phyloP scores from a whole-genome alignment of 371 early-diverging fungal genomes.

The Apophysomyces variabilis region DNA sequence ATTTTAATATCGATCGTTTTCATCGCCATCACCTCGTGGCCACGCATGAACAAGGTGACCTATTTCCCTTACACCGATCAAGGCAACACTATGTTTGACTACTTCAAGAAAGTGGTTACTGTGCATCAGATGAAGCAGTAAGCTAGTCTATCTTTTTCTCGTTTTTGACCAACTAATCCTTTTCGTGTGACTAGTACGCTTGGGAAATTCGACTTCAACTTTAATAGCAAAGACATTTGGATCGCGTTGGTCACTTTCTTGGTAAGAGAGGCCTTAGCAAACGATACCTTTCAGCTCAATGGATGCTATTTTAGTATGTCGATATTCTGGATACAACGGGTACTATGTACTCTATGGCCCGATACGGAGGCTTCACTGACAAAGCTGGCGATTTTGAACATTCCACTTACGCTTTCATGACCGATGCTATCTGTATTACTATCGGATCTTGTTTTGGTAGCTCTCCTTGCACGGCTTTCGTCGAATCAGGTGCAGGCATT shows the following conservation, averaged over 20 bases:
- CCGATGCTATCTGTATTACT: constrained; percentile 66
- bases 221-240: constrained; percentile 68
- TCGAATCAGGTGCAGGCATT: constrained; percentile 80
- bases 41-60: constrained; percentile 63
- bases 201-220: constrained; percentile 64
- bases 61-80: constrained; percentile 69
- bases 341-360: constrained; percentile 77
- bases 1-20: constrained; percentile 72
- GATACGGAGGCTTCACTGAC: constrained; percentile 74
- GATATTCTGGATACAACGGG: constrained; percentile 83
- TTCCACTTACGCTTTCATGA: constrained; percentile 69
- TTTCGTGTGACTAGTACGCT: constrained; percentile 36
- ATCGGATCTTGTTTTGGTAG: constrained; percentile 74
- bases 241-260: constrained; percentile 77
- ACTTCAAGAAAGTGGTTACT: constrained; percentile 70
- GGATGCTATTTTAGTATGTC: constrained; percentile 50
- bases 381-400: constrained; percentile 76
- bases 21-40: constrained; percentile 70
- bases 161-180: background rate
- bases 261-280: background rate
- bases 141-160: background rate
- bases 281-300: background rate
- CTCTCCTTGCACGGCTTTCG: constrained; percentile 74
- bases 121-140: constrained; percentile 59
- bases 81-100: constrained; percentile 68